phyloP scores from a whole-genome alignment of 768 basidiomycete species.

The Lactarius indigo region DNA sequence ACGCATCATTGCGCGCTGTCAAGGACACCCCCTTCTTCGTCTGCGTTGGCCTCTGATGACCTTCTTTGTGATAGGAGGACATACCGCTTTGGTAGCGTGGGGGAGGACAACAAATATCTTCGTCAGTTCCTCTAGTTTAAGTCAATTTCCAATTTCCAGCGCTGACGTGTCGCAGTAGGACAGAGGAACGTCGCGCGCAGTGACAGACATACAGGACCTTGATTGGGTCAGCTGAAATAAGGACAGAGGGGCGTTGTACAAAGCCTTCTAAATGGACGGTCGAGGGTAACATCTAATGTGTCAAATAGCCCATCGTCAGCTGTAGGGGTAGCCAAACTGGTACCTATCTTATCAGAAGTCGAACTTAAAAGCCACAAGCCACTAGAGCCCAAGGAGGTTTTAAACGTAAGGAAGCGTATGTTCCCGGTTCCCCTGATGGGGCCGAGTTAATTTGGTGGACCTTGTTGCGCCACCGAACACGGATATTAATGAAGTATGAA shows the following conservation, averaged over 20 bases:
- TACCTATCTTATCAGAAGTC: background rate
- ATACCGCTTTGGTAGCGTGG: constrained; percentile 93
- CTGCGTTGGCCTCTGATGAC: constrained; percentile 87
- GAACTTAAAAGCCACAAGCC: background rate
- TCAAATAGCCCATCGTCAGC: constrained; percentile 5
- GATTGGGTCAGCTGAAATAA: constrained; percentile 16
- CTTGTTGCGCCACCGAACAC: background rate
- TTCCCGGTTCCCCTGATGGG: background rate
- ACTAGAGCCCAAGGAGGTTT: background rate
- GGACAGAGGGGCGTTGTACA: background rate
- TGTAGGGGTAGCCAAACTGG: background rate
- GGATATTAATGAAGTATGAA: background rate
- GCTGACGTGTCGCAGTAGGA: constrained; percentile 64
- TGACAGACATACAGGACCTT: constrained; percentile 12
- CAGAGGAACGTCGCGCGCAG: constrained; percentile 3
- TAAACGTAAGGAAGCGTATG: background rate
- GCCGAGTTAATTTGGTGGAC: background rate
- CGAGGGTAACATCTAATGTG: constrained; percentile 9
- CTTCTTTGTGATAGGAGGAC: constrained; percentile 84
- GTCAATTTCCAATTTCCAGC: constrained; percentile 10
- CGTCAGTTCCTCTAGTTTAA: constrained; percentile 41
- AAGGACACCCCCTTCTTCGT: constrained; percentile 97
- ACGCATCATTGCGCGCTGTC: constrained; percentile 90
- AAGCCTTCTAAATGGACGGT: background rate
- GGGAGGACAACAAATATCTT: constrained; percentile 94